Base-by-base conservation (phyloP, 148 eudicot species). In the Rhododendron molle region DNA sequence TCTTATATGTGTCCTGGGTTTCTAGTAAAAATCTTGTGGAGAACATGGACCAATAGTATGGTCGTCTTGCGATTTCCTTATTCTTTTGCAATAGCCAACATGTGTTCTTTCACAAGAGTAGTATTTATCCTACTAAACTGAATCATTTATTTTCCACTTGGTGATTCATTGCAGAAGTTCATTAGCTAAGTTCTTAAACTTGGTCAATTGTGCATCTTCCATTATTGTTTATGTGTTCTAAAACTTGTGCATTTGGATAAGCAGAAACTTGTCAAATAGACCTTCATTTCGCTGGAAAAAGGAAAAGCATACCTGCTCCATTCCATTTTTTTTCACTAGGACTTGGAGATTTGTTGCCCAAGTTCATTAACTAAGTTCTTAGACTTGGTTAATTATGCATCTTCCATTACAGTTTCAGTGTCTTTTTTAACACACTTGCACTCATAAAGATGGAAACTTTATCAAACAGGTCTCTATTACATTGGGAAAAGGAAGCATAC, bases 231-330 rank as follows among this genome's bases (percentile, higher is more conserved):
- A 16, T 0, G 5, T 26, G 10, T 82, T 69, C 40, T 28, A 67
- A 30, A 32, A 83, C 58, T n/a, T n/a, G n/a, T n/a, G n/a, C n/a
- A n/a, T n/a, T 83, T 5, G 3, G 69, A 81, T 81, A 65, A 21
- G 30, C 21, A 11, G 49, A 43, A 43, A 82, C 58, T 80, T 14
- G 65, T 65, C 62, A 85, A 34, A 18, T 67, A 80, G 36, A 12
- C 23, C n/a, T 43, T 56, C 47, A 58, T 58, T 21, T 58, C 5
- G 14, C 74, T 40, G 49, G 10, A 73, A 81, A 85, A 38, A 3
- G 65, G 78, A 34, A 47, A 15, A 30, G 3, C 85, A 5, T 90
- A 92, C 94, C 91, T 90, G 89, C 69, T 90, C 91, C 84, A 43
- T 85, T 52, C 92, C 90, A 58, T 89, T 88, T 78, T 83, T 88